Evolutionary conservation across 164 flowering plant species (phyloP).

Genomic region (Piper longum): DNA sequence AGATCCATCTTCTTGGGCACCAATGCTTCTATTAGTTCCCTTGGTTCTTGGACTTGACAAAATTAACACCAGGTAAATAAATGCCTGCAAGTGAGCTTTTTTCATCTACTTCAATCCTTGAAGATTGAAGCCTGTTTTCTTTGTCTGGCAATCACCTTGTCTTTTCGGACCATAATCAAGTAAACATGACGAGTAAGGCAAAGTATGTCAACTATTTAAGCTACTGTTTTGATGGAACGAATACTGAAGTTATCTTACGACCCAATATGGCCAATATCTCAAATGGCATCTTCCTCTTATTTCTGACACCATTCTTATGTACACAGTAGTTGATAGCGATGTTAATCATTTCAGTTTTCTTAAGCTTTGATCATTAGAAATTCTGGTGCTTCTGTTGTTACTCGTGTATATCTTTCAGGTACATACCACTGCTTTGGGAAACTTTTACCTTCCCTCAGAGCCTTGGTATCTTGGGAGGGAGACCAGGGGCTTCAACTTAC

Average conservation of each 20-base stretch:
- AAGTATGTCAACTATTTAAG: too few relatives aligned
- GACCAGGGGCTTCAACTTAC: conserved; percentile 91
- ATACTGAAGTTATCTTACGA: too few relatives aligned
- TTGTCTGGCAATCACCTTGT: too few relatives aligned
- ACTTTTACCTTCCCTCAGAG: conserved; percentile 89
- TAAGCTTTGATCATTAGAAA: background rate
- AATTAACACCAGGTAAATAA: conserved; percentile 67
- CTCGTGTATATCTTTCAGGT: conserved; percentile 27
- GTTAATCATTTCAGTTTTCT: too few relatives aligned
- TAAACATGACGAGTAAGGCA: too few relatives aligned
- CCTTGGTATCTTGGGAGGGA: conserved; percentile 92
- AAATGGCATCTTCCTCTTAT: too few relatives aligned
- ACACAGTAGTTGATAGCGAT: too few relatives aligned
- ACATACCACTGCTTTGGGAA: conserved; percentile 56
- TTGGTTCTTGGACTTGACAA: conserved; percentile 96
- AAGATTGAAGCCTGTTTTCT: too few relatives aligned
- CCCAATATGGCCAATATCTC: too few relatives aligned
- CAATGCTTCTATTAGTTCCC: conserved; percentile 80
- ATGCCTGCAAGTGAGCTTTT: background rate
- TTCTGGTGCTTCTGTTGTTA: background rate
- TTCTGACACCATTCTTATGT: too few relatives aligned
- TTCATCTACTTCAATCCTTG: background rate
- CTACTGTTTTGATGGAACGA: too few relatives aligned
- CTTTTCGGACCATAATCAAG: too few relatives aligned
- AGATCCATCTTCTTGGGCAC: conserved; percentile 55